These are phyloP conservation scores for Diaporthe vexans DNA, from an alignment of 2,329 filamentous ascomycete genomes.

Conservation along the genomic window DNA sequence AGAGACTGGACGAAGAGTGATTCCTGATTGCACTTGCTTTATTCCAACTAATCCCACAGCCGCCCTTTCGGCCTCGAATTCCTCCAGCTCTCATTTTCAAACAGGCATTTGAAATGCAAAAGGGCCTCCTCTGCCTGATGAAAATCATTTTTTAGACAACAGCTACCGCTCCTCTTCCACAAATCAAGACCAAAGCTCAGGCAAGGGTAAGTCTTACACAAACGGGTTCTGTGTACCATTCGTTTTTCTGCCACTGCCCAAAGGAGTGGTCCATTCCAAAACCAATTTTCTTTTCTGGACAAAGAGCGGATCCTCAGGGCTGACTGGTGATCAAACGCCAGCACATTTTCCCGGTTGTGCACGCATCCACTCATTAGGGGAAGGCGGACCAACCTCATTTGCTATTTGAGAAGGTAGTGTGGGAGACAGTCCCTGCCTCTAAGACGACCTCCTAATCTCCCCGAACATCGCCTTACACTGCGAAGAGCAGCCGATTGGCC, in stretches of 20 bases:
- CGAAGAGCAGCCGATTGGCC: not conserved
- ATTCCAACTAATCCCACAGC: not conserved
- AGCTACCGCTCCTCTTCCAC: not conserved
- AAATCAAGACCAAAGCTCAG: not conserved
- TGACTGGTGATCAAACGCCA: not conserved
- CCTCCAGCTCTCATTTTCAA: not conserved
- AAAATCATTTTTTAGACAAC: not conserved
- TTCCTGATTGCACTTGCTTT: not conserved
- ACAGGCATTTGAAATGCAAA: not conserved
- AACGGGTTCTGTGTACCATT: not conserved
- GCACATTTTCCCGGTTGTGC: not conserved
- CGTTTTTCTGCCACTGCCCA: not conserved
- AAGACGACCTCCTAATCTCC: not conserved
- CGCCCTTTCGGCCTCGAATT: no score
- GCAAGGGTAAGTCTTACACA: not conserved
- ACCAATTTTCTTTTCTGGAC: not conserved
- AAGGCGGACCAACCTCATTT: not conserved
- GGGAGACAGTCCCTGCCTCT: not conserved
- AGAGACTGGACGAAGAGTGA: not conserved
- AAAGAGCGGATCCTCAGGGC: not conserved
- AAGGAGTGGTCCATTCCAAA: not conserved
- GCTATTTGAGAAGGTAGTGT: not conserved
- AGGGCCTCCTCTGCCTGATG: not conserved
- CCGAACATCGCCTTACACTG: not conserved
- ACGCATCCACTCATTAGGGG: not conserved